Conservation (phyloP, 306 rosid species). For the Biancaea sappan region DNA sequence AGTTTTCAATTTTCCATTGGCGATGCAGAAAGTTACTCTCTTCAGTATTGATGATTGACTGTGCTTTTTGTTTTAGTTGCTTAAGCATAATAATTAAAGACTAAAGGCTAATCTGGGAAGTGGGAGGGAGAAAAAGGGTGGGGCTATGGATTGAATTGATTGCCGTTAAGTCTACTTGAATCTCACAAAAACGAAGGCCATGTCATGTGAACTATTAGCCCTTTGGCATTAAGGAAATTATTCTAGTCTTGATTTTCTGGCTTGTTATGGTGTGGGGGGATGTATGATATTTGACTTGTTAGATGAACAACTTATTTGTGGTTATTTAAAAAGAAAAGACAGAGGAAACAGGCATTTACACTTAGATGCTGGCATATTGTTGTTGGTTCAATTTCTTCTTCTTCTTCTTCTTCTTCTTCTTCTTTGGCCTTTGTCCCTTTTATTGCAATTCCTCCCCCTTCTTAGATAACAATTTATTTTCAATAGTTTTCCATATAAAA, state of each 20-base stretch:
- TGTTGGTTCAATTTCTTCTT: conserved; percentile 13
- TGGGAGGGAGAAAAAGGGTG: neutral
- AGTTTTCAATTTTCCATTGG: conserved; percentile 18
- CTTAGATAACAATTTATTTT: neutral
- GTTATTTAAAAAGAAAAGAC: neutral
- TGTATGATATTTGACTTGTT: neutral
- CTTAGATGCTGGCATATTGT: conserved; percentile 11
- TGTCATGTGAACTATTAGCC: neutral
- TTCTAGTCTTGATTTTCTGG: conserved; percentile 23
- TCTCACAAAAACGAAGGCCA: neutral
- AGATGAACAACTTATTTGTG: neutral
- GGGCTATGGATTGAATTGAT: neutral
- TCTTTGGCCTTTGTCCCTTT: conserved; percentile 6
- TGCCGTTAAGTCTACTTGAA: neutral
- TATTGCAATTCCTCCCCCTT: neutral
- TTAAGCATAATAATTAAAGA: conserved; percentile 20
- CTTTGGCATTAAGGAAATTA: neutral
- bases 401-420: neutral
- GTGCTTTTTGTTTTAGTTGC: conserved; percentile 22
- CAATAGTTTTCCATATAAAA: neutral
- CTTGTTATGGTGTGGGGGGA: neutral
- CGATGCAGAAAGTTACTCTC: neutral
- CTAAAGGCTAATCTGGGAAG: neutral
- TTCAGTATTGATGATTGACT: conserved; percentile 31
- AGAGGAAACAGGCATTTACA: neutral